Base-by-base conservation (phyloP, 345 rosid genomes). In the Rhodomyrtus tomentosa region DNA sequence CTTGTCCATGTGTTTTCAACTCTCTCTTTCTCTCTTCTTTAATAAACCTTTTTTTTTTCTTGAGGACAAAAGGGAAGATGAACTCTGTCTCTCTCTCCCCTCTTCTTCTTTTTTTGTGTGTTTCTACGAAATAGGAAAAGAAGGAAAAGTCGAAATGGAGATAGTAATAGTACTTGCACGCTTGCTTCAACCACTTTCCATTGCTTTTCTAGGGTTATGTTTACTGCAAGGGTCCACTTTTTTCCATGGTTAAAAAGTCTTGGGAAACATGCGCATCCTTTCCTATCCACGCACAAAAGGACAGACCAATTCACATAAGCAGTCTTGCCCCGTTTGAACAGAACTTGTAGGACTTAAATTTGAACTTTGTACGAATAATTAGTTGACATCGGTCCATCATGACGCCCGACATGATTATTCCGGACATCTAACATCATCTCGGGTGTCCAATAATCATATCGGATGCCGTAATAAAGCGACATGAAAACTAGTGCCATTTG, bases 1-100 rank as follows among this genome's bases (percentile, higher is more conserved):
- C 89, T 89, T 89, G 88, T 87, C 82, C 89, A 50, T 80, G 76
- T 32, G 76, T 84, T 82, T 36, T 27, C 58, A 84, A 82, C 81
- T 27, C 81, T 68, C 12, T 72, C 84, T 83, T 24, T 76, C 50
- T 48, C 50, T 48, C 50, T 42, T 72, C 81, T 58, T 74, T 49
- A 48, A 49, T 20, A 12, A 52, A 76, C n/a, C 0, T 8, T 84
- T 50, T 51, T 0, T 8, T 84, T 50, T 51, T 83, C 85, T 85
- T 84, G 48, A 21, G 84, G 55, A 74, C 80, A 40, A 40, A 55
- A 80, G 29, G 22, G 13, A 38, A 42, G 18, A 59, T 59, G 38
- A 82, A 82, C 51, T 56, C 45, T n/a, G n/a, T n/a, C n/a, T n/a
- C n/a, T n/a, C n/a, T n/a, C n/a, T n/a, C n/a, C n/a, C n/a, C n/a